phyloP scores from a whole-genome alignment of 2,329 filamentous ascomycete species.

The Bertia moriformis region DNA sequence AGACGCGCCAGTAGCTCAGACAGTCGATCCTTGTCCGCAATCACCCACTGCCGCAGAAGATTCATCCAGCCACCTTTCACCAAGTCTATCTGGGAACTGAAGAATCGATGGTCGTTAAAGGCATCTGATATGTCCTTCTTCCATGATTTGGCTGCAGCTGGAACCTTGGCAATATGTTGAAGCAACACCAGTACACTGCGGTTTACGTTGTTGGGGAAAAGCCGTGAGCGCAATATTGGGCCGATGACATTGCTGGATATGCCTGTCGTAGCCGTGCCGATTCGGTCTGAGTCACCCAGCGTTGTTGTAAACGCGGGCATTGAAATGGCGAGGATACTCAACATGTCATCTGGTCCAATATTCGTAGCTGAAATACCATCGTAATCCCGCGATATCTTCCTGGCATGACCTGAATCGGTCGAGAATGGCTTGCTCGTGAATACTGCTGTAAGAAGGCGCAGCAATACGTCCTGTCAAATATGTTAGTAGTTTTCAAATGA shows the following conservation, averaged over 20 bases:
- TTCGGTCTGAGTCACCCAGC: slow-evolving; percentile 71
- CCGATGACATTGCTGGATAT: slow-evolving; percentile 75
- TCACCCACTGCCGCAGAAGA: slow-evolving; percentile 68
- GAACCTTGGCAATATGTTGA: slow-evolving; percentile 61
- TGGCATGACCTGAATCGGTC: slow-evolving; percentile 21
- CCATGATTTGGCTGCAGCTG: slow-evolving; percentile 75
- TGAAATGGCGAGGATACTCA: slow-evolving; percentile 65
- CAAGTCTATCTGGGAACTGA: slow-evolving; percentile 51
- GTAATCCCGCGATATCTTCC: slow-evolving; percentile 8
- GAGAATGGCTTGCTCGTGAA: slow-evolving; percentile 39
- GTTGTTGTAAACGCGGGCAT: slow-evolving; percentile 71
- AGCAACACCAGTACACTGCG: slow-evolving; percentile 58
- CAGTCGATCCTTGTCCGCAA: slow-evolving; percentile 78
- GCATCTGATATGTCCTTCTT: slow-evolving; percentile 84
- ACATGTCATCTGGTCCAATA: slow-evolving; percentile 56
- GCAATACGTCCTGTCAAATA: slow-evolving; percentile 34
- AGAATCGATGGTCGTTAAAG: slow-evolving; percentile 80
- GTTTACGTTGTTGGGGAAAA: slow-evolving; percentile 75
- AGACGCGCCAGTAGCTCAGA: slow-evolving; percentile 67
- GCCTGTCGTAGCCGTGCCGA: slow-evolving; percentile 60
- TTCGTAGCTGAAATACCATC: slow-evolving; percentile 15
- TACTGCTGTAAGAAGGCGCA: slow-evolving; percentile 44
- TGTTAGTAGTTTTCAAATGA: too few relatives aligned
- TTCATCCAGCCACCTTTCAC: slow-evolving; percentile 67
- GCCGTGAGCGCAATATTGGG: slow-evolving; percentile 68